Conservation (phyloP, 2,329 filamentous ascomycete genomes). For the Coniochaeta hoffmannii region DNA sequence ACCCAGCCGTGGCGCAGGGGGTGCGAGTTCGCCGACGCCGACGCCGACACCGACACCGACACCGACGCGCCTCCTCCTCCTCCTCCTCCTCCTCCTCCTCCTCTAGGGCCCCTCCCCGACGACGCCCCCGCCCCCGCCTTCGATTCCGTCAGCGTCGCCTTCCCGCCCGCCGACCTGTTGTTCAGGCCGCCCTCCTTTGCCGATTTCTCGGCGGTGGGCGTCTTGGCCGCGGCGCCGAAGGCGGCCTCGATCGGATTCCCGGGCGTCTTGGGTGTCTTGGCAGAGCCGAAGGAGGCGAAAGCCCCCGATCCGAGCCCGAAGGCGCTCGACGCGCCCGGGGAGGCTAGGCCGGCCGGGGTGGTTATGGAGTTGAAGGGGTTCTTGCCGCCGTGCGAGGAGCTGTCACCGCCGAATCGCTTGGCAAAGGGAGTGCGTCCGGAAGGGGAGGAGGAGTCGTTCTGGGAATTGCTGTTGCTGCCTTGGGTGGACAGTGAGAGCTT, state of each 20-base stretch:
- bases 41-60: no score
- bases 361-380: constrained; percentile 73
- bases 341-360: constrained; percentile 62
- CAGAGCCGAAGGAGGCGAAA: constrained; percentile 88
- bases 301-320: constrained; percentile 93
- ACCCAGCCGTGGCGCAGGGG: constrained; percentile 83
- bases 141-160: constrained; percentile 36
- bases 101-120: constrained; percentile 24
- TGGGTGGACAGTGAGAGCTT: constrained; percentile 86
- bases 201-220: constrained; percentile 56
- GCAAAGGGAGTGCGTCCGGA: constrained; percentile 46
- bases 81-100: no score
- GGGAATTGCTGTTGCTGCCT: constrained; percentile 38
- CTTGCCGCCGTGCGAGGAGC: constrained; percentile 63
- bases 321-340: constrained; percentile 75
- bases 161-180: constrained; percentile 19
- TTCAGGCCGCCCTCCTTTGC: constrained; percentile 36
- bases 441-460: constrained; percentile 34
- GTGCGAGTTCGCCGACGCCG: constrained; percentile 32
- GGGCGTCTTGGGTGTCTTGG: constrained; percentile 81
- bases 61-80: no score
- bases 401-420: constrained; percentile 69
- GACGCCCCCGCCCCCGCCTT: constrained; percentile 19
- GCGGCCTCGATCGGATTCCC: constrained; percentile 74
- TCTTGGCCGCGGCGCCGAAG: constrained; percentile 45